phyloP scores from a whole-genome alignment of 257 asterid species.

The Orobanche coerulescens region DNA sequence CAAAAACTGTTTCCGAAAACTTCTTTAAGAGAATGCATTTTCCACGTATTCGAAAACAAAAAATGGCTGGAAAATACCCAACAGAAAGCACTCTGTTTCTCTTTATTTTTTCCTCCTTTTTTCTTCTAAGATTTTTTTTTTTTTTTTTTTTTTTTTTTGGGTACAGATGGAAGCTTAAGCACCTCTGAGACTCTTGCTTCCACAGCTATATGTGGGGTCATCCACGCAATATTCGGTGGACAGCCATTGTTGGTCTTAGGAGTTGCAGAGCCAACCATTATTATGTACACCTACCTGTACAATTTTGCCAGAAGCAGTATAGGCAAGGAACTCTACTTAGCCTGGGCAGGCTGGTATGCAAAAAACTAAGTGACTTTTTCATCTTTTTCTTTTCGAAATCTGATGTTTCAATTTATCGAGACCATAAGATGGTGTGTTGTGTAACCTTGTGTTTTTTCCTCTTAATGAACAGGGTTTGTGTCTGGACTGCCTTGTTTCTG shows the following conservation, averaged over 20 bases:
- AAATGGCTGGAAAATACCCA: too few species aligned
- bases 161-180: constrained; percentile 76
- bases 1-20: too few species aligned
- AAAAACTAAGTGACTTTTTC: constrained; percentile 14
- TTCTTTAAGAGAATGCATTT: too few species aligned
- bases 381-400: neutral
- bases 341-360: constrained; percentile 87
- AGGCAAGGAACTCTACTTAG: constrained; percentile 59
- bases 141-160: constrained; percentile 1
- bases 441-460: neutral
- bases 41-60: too few species aligned
- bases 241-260: constrained; percentile 89
- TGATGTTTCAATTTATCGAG: neutral
- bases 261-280: constrained; percentile 94
- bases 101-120: too few species aligned
- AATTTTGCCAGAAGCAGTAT: constrained; percentile 45
- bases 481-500: constrained; percentile 77
- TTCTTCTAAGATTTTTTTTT: neutral
- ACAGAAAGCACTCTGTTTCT: too few species aligned
- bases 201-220: constrained; percentile 78
- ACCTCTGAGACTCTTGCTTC: constrained; percentile 78
- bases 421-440: neutral
- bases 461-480: constrained; percentile 55
- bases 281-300: constrained; percentile 79
- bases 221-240: constrained; percentile 79